These are phyloP conservation scores for Talaromyces adpressus DNA, from an alignment of 495 filamentous ascomycete species.

Conservation along the genomic window DNA sequence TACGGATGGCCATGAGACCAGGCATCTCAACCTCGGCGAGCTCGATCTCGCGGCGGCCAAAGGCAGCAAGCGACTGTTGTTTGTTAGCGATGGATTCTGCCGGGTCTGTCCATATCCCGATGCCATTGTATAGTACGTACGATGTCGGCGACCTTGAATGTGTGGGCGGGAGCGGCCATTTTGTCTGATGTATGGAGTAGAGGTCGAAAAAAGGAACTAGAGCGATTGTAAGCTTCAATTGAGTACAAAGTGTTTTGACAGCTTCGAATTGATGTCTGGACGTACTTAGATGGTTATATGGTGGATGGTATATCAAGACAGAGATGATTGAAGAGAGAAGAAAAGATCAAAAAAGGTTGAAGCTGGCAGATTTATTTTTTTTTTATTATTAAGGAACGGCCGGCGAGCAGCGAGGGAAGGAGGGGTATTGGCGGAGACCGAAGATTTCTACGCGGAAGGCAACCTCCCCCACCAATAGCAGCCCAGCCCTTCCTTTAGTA, in stretches of 20 bases:
- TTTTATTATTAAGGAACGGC: not conserved
- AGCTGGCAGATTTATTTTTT: slow-evolving; percentile 2
- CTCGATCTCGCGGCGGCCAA: slow-evolving; percentile 98
- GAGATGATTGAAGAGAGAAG: slow-evolving; percentile 1
- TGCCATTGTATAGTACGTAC: slow-evolving; percentile 35
- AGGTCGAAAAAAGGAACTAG: not conserved
- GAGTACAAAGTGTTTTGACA: not conserved
- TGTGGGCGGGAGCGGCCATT: slow-evolving; percentile 72
- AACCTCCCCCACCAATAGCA: not conserved
- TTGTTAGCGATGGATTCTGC: slow-evolving; percentile 12
- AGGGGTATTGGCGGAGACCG: slow-evolving; percentile 7
- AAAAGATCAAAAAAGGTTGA: not conserved
- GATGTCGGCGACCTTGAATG: slow-evolving; percentile 98
- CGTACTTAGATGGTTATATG: slow-evolving; percentile 1
- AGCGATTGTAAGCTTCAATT: slow-evolving; percentile 5
- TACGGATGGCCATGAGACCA: slow-evolving; percentile 90
- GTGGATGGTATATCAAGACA: not conserved
- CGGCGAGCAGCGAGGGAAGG: not conserved
- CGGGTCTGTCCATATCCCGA: not conserved
- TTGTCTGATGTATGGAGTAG: not conserved
- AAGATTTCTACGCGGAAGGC: slow-evolving; percentile 1
- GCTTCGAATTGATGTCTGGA: not conserved
- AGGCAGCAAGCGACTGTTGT: slow-evolving; percentile 75
- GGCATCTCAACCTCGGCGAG: slow-evolving; percentile 98
- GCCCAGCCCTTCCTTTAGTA: not conserved